A percentile compares a stretch with the other conserved stretches of the same genome.
Evolutionary conservation across 352 stramenopile species (phyloP).

Genomic region (Porosira glacialis): DNA sequence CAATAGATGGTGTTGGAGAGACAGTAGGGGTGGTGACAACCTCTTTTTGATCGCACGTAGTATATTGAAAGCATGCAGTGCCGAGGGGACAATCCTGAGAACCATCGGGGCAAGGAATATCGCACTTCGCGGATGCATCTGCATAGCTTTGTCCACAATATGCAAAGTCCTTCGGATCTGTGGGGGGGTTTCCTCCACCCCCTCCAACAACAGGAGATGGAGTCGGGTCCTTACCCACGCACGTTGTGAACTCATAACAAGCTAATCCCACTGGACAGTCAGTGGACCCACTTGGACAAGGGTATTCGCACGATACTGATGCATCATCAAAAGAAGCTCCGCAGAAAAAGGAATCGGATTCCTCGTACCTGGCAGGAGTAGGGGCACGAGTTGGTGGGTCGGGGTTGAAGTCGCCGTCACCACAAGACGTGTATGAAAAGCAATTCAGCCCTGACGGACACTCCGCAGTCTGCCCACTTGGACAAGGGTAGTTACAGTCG

Average conservation of each 20-base stretch:
- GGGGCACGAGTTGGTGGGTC: neutral
- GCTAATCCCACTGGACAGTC: slow-evolving; percentile 41
- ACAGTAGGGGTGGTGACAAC: too few relatives aligned
- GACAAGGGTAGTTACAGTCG: slow-evolving; percentile 10
- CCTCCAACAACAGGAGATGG: too few relatives aligned
- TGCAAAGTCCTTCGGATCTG: slow-evolving; percentile 28
- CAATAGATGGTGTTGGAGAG: too few relatives aligned
- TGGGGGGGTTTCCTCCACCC: neutral
- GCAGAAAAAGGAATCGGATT: slow-evolving; percentile 76
- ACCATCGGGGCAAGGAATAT: slow-evolving; percentile 31
- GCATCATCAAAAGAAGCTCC: slow-evolving; percentile 68
- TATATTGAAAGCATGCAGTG: slow-evolving; percentile 35
- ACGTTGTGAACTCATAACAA: slow-evolving; percentile 50
- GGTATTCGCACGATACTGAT: slow-evolving; percentile 52
- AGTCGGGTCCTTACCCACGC: slow-evolving; percentile 6
- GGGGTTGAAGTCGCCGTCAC: slow-evolving; percentile 8
- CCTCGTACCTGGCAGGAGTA: neutral
- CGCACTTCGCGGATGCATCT: slow-evolving; percentile 38
- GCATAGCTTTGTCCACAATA: slow-evolving; percentile 42
- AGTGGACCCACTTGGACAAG: neutral
- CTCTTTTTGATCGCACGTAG: slow-evolving; percentile 37
- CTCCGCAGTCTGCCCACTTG: slow-evolving; percentile 9
- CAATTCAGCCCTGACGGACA: slow-evolving; percentile 26
- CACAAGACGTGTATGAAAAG: slow-evolving; percentile 33
- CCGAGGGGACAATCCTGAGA: slow-evolving; percentile 30